phyloP scores from a whole-genome alignment of 2,329 filamentous ascomycete species.

The Trichoderma gracile region DNA sequence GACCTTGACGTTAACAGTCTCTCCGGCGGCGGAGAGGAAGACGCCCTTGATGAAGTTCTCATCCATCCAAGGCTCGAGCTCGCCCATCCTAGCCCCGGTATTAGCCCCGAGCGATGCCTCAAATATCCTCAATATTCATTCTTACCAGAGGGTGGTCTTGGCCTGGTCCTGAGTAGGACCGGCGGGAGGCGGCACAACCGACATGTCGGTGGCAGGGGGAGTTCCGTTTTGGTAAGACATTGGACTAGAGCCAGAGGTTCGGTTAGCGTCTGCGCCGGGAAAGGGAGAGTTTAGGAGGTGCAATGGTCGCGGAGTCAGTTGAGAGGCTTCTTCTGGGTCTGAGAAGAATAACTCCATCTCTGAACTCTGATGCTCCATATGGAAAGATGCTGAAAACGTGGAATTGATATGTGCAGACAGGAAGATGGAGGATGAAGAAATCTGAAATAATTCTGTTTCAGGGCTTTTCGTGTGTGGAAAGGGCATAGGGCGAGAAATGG shows the following conservation, averaged over 20 bases:
- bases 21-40: constrained; percentile 83
- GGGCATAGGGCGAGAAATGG: too few relatives aligned
- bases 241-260: constrained; percentile 36
- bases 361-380: too few relatives aligned
- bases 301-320: too few relatives aligned
- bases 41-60: constrained; percentile 97
- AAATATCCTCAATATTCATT: neutral
- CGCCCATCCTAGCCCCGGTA: constrained; percentile 77
- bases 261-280: constrained; percentile 37
- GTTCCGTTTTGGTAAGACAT: constrained; percentile 45
- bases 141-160: constrained; percentile 61
- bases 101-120: neutral
- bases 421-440: too few relatives aligned
- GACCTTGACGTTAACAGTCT: constrained; percentile 98
- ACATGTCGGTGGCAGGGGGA: constrained; percentile 43
- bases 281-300: constrained; percentile 34
- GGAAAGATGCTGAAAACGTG: too few relatives aligned
- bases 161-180: constrained; percentile 48
- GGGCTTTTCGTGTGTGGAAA: too few relatives aligned
- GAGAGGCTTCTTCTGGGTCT: too few relatives aligned
- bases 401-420: too few relatives aligned
- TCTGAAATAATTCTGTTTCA: too few relatives aligned
- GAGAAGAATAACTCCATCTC: too few relatives aligned
- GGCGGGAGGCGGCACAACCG: constrained; percentile 38
- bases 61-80: constrained; percentile 98